Percentiles rank a stretch among this genome's conserved stretches.
These are phyloP conservation scores for Phytophthora pistaciae DNA, from an alignment of 352 stramenopile genomes.

Conservation along the genomic window DNA sequence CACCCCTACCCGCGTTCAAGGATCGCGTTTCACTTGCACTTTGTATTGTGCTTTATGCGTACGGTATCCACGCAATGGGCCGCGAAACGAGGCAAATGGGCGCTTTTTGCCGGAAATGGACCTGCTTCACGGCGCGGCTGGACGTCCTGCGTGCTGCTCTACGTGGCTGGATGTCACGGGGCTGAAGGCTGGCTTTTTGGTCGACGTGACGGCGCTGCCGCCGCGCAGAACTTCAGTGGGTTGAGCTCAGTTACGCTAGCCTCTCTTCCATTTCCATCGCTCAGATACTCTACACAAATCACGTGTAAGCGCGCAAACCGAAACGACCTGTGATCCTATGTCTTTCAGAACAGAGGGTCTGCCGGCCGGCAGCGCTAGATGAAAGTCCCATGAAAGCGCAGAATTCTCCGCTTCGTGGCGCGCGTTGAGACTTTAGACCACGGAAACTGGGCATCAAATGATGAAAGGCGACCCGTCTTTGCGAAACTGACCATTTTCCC, in stretches of 20 bases:
- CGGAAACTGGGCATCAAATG: slow-evolving; percentile 4
- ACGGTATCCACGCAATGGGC: slow-evolving; percentile 2
- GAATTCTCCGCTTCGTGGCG: background rate
- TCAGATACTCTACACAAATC: background rate
- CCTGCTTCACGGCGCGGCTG: background rate
- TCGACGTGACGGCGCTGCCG: background rate
- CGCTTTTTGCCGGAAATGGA: background rate
- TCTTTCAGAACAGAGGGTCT: background rate
- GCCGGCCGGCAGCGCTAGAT: background rate
- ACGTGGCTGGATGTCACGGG: background rate
- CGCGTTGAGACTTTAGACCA: background rate
- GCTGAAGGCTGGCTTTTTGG: background rate
- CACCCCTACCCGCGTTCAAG: background rate
- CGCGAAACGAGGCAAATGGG: slow-evolving; percentile 4
- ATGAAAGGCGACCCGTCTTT: background rate
- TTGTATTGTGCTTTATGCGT: slow-evolving; percentile 16
- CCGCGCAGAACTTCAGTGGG: background rate
- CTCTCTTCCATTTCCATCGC: background rate
- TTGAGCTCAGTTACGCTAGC: background rate
- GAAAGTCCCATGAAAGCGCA: background rate
- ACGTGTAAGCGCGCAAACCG: background rate
- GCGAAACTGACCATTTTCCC: background rate
- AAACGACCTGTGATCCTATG: background rate
- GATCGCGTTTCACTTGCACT: slow-evolving; percentile 2
- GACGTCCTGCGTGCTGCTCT: background rate